Base-by-base conservation (phyloP, 1,139 yeast genomes). In the Nakaseomyces nivariensis region DNA sequence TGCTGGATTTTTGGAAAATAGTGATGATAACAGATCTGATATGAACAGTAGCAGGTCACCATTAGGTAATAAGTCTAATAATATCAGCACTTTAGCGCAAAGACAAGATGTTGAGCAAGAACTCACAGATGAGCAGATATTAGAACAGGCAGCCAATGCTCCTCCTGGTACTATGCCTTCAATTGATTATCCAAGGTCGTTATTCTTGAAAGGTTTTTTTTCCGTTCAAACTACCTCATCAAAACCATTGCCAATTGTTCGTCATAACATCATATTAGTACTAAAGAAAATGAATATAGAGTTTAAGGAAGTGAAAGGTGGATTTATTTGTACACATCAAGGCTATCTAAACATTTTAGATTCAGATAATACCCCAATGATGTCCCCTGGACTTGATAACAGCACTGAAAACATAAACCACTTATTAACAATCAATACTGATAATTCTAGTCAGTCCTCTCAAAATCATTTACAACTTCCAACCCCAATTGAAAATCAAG, bases 181-280 rank as follows among this genome's bases (percentile, higher is more conserved):
- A 0, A 89, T 90, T 64, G 96, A 89, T 63, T 87, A 82, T 63
- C 96, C 96, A 55, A 85, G 85, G 69, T 90, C 96, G 3, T 77
- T 90, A 56, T 89, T 89, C 71, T 77, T 92, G 66, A 89, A 90
- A 67, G 97, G 97, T 1, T 89, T 92, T 62, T 92, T 92, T 71
- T 83, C 94, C 55, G 97, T 90, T 44, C 97, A 89, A 68, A 86
- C 96, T 1, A 92, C 98, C 0, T 88, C 97, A 1, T 87, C 96
- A 4, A 89, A 89, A 60, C 90, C 96, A 25, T 74, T 92, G 51
- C 92, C 95, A 8, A 87, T 86, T 54, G 90, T 92, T 52, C 80
- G 97, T 52, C 81, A 85, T 60, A 90, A 86, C 62, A 82, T 92
- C 46, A 85, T 92, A 34, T 78, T 81, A 33, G 94, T 86, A 1